phyloP scores from a whole-genome alignment of 371 early-diverging fungal genomes.

The Chytridium lagenaria region DNA sequence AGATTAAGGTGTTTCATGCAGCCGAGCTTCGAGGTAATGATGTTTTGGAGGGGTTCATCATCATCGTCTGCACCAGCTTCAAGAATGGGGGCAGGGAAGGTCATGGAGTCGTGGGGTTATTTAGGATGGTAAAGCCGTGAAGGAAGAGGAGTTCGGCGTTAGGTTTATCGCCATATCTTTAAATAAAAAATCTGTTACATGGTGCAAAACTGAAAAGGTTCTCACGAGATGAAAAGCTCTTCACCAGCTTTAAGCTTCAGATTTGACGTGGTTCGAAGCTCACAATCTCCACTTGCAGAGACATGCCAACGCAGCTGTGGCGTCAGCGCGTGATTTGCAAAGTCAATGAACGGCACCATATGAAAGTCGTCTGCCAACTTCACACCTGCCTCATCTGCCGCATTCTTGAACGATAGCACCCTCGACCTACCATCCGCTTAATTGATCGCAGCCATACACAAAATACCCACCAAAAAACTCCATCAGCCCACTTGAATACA shows the following conservation, averaged over 20 bases:
- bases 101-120: conserved; percentile 55
- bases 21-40: conserved; percentile 19
- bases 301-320: conserved; percentile 37
- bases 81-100: conserved; percentile 36
- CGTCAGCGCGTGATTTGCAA: conserved; percentile 43
- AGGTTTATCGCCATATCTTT: conserved; percentile 63
- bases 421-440: conserved; percentile 24
- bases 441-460: neutral
- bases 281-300: neutral
- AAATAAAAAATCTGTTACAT: neutral
- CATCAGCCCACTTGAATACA: conserved; percentile 44
- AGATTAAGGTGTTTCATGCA: conserved; percentile 21
- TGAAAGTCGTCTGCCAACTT: conserved; percentile 30
- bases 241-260: conserved; percentile 11
- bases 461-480: conserved; percentile 38
- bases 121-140: conserved; percentile 59
- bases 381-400: neutral
- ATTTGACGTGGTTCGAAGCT: conserved; percentile 10
- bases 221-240: conserved; percentile 46
- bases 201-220: neutral
- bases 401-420: conserved; percentile 36
- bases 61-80: conserved; percentile 30
- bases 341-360: conserved; percentile 49
- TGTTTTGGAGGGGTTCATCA: conserved; percentile 6
- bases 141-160: conserved; percentile 69